A percentile compares a stretch with the other conserved stretches of the same genome.
These are phyloP conservation scores for Litsea cubeba DNA, from an alignment of 164 flowering plant species.

Conservation along the genomic window DNA sequence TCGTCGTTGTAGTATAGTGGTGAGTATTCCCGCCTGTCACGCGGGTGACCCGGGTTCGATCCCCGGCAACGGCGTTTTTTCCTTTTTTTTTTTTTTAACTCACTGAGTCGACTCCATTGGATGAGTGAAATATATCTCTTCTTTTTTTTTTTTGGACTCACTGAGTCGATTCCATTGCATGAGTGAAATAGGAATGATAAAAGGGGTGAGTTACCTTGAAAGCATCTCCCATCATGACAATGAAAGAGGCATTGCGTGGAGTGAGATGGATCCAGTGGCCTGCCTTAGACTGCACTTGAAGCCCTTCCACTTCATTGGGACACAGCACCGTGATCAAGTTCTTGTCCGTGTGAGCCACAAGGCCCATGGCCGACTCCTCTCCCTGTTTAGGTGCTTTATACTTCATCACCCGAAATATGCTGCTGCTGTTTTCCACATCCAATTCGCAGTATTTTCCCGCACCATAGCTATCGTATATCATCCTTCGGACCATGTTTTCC, in stretches of 20 bases:
- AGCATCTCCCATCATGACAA: constrained; percentile 35
- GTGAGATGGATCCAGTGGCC: constrained; percentile 30
- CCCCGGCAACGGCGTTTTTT: constrained; percentile 42
- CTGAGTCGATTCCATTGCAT: not conserved
- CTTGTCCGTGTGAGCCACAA: constrained; percentile 34
- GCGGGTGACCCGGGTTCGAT: constrained; percentile 48
- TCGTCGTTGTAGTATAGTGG: too few species aligned
- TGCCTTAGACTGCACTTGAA: constrained; percentile 31
- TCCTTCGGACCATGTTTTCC: constrained; percentile 14
- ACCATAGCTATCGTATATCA: constrained; percentile 22
- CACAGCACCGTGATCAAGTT: constrained; percentile 13
- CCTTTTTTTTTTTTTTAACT: too few species aligned
- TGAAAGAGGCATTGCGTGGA: constrained; percentile 17
- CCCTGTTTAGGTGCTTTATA: constrained; percentile 22
- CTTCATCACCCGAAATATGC: constrained; percentile 36
- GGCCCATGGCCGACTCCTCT: constrained; percentile 19
- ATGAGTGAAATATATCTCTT: not conserved
- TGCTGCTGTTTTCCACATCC: constrained; percentile 5
- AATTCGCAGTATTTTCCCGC: constrained; percentile 11
- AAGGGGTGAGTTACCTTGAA: constrained; percentile 26
- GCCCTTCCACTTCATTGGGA: constrained; percentile 29
- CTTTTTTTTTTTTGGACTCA: not conserved
- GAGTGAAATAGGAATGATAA: too few species aligned
- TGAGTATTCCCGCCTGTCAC: constrained; percentile 48
- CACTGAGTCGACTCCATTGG: too few species aligned